These are phyloP conservation scores for Orbilia ellipsospora DNA, from an alignment of 2,329 filamentous ascomycete genomes.

Conservation along the genomic window DNA sequence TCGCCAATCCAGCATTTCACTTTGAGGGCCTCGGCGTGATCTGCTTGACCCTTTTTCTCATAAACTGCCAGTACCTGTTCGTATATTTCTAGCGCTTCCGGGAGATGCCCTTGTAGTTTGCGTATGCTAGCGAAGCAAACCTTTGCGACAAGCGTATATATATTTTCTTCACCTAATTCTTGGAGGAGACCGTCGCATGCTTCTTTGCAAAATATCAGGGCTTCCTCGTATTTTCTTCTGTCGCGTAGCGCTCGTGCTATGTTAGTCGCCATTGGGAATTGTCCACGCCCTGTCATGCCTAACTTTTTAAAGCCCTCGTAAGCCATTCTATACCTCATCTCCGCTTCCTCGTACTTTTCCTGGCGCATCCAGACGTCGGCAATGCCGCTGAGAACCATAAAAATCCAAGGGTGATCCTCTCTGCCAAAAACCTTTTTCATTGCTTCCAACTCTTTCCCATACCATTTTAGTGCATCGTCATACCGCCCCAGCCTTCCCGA, in stretches of 20 bases:
- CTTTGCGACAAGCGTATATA: neutral
- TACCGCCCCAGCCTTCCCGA: conserved; percentile 13
- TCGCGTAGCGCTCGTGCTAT: conserved; percentile 9
- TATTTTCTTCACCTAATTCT: neutral
- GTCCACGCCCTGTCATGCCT: neutral
- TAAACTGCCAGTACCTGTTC: conserved; percentile 8
- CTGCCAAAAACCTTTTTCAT: conserved; percentile 12
- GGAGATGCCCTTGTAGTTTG: neutral
- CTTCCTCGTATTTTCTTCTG: conserved; percentile 4
- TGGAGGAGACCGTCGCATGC: neutral
- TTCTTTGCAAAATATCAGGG: conserved; percentile 6
- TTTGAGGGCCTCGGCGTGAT: neutral
- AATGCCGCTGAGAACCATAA: neutral
- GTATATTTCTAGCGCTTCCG: conserved; percentile 11
- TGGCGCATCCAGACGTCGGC: conserved; percentile 8
- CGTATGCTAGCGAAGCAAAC: conserved; percentile 12
- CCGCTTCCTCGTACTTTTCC: conserved; percentile 13
- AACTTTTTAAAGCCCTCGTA: conserved; percentile 8
- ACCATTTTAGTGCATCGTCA: conserved; percentile 1
- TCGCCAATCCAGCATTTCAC: conserved; percentile 4
- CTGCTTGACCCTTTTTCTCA: neutral
- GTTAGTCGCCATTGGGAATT: conserved; percentile 6
- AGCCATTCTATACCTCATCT: conserved; percentile 8
- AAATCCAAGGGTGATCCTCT: conserved; percentile 25
- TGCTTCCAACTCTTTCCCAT: neutral